phyloP scores from a whole-genome alignment of 108 stramenopile species.

The Seminavis robusta region DNA sequence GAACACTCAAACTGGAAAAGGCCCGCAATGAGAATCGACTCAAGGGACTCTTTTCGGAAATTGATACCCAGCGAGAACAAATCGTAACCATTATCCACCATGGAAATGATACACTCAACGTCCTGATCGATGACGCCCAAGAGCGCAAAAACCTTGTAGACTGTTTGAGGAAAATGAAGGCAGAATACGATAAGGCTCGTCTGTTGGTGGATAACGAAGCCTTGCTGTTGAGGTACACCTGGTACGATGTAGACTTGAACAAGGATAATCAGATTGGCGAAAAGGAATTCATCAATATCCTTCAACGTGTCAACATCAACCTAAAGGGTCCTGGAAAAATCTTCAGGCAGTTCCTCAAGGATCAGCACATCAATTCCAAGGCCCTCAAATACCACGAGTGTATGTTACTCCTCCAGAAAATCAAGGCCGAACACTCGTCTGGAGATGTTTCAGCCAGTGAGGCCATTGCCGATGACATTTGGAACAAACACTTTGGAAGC shows the following conservation, averaged over 20 bases:
- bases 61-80: slow-evolving; percentile 13
- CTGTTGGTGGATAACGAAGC: slow-evolving; percentile 36
- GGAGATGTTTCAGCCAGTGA: slow-evolving; percentile 15
- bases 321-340: slow-evolving; percentile 12
- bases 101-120: slow-evolving; percentile 27
- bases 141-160: slow-evolving; percentile 37
- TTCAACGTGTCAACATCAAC: slow-evolving; percentile 63
- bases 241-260: slow-evolving; percentile 70
- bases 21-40: slow-evolving; percentile 15
- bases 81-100: slow-evolving; percentile 63
- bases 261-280: slow-evolving; percentile 32
- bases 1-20: slow-evolving; percentile 54
- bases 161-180: slow-evolving; percentile 30
- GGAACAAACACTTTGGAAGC: slow-evolving; percentile 46
- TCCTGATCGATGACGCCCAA: slow-evolving; percentile 33
- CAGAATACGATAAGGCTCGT: slow-evolving; percentile 34
- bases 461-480: slow-evolving; percentile 22
- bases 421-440: slow-evolving; percentile 30
- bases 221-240: slow-evolving; percentile 67
- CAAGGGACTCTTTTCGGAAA: background rate
- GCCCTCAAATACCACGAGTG: slow-evolving; percentile 48
- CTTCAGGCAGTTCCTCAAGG: slow-evolving; percentile 15
- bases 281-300: slow-evolving; percentile 48
- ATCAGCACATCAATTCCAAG: background rate
- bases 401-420: slow-evolving; percentile 30